These are phyloP conservation scores for Aureobasidium sp. DNA, from an alignment of 2,329 filamentous ascomycete species.

Conservation along the genomic window DNA sequence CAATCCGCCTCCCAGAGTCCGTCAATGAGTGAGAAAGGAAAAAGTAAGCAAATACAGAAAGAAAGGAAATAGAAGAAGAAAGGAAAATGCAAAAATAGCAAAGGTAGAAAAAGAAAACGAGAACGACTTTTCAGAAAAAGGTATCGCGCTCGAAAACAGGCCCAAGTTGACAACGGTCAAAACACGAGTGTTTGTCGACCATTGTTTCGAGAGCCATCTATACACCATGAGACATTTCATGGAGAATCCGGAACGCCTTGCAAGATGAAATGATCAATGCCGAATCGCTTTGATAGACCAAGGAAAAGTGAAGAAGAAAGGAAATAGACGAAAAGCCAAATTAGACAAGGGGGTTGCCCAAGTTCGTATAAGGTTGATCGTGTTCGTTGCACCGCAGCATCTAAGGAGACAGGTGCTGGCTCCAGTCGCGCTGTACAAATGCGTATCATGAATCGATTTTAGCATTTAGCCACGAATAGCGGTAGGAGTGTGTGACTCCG, in stretches of 20 bases:
- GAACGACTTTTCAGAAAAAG: background rate
- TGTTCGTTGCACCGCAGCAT: background rate
- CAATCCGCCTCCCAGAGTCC: background rate
- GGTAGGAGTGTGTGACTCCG: conserved; percentile 25
- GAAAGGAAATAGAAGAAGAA: background rate
- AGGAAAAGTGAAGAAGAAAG: background rate
- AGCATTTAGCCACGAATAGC: conserved; percentile 25
- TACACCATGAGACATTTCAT: conserved; percentile 6
- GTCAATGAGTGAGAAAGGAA: conserved; percentile 1
- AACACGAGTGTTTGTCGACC: background rate
- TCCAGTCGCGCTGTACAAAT: background rate
- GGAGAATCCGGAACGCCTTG: conserved; percentile 8
- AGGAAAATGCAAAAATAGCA: background rate
- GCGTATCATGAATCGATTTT: background rate
- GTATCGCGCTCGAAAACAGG: conserved; percentile 2
- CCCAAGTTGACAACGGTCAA: background rate
- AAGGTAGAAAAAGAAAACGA: conserved; percentile 2
- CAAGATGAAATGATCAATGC: conserved; percentile 9
- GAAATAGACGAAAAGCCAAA: background rate
- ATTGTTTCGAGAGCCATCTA: background rate
- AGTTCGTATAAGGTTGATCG: background rate
- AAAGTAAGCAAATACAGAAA: background rate
- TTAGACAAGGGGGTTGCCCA: background rate
- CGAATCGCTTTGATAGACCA: conserved; percentile 8
- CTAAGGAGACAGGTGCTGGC: background rate